Base-by-base conservation (phyloP, 306 rosid species). In the Cicer arietinum region DNA sequence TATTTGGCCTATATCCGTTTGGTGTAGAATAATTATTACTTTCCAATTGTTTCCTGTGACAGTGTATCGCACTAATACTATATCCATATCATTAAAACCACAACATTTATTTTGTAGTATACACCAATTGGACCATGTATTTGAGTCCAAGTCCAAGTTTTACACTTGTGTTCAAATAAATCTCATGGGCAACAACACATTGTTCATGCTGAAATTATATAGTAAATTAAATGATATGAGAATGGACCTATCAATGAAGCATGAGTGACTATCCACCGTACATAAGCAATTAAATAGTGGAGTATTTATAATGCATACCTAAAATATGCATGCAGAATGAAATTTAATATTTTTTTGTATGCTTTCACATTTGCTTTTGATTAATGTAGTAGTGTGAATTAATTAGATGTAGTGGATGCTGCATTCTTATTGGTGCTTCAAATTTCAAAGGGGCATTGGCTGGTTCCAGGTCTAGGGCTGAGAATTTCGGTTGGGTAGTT, bases 91-190 rank as follows among this genome's bases (percentile, higher is more conserved):
- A 67, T 76, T 76, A 76, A 76, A 76, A 47, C 43, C 74, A 7
- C 64, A 42, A 54, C 72, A 53, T 44, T 65, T 43, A 60, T 66
- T 67, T 10, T 22, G 65, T 30, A 64, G 37, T 3, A 8, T 43
- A 54, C 39, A 52, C 9, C 39, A 20, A 41, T 67, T 66, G 67
- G 66, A 67, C 60, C 81, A 58, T 30, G 35, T 3, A 30, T 68
- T 17, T 17, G 3, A 47, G 68, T 77, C 52, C 44, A 25, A 76
- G 80, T 76, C 80, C 39, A 68, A 46, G 52, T 57, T 77, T 69
- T 48, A 39, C 70, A 68, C 75, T 46, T 30, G 10, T 20, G 3
- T 68, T 68, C 62, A 57, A 57, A 46, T 45, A 69, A 57, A 68
- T 45, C 46, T 77, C 61, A 37, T 58, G 44, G 51, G 16, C 52